These are phyloP conservation scores for Boletus tomentosulus DNA, from an alignment of 768 basidiomycete genomes.

Conservation along the genomic window DNA sequence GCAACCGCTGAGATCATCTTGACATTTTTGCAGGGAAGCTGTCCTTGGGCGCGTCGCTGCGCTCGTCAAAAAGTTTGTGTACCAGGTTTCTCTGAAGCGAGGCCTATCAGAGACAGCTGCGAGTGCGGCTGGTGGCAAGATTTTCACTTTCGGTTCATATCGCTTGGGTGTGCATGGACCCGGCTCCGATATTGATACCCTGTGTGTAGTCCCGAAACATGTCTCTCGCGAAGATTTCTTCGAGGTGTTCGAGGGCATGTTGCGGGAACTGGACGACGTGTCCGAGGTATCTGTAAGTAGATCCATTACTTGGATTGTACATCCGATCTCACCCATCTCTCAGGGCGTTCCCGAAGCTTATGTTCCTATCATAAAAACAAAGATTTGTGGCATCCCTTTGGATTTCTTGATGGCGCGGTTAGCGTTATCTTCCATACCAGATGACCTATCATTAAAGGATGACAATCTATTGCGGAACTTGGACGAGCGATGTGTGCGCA, in stretches of 20 bases:
- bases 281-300: constrained; percentile 82
- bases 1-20: constrained; percentile 18
- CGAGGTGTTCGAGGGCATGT: constrained; percentile 83
- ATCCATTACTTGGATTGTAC: not conserved
- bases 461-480: constrained; percentile 89
- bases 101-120: constrained; percentile 90
- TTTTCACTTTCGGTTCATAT: constrained; percentile 98
- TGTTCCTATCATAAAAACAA: constrained; percentile 91
- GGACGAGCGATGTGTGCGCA: constrained; percentile 92
- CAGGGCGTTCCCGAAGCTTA: constrained; percentile 97
- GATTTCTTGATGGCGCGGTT: constrained; percentile 93
- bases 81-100: constrained; percentile 66
- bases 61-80: constrained; percentile 91
- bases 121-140: constrained; percentile 90
- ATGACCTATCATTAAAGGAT: constrained; percentile 85
- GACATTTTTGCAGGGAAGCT: constrained; percentile 63
- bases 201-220: constrained; percentile 96
- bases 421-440: constrained; percentile 82
- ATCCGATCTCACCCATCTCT: constrained; percentile 2
- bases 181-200: constrained; percentile 95
- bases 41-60: constrained; percentile 87
- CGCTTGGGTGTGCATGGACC: constrained; percentile 96
- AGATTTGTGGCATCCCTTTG: constrained; percentile 87
- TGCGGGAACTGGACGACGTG: constrained; percentile 77
- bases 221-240: constrained; percentile 96